Base-by-base conservation (phyloP, 208 protist species). In the Crithidia brevicula region DNA sequence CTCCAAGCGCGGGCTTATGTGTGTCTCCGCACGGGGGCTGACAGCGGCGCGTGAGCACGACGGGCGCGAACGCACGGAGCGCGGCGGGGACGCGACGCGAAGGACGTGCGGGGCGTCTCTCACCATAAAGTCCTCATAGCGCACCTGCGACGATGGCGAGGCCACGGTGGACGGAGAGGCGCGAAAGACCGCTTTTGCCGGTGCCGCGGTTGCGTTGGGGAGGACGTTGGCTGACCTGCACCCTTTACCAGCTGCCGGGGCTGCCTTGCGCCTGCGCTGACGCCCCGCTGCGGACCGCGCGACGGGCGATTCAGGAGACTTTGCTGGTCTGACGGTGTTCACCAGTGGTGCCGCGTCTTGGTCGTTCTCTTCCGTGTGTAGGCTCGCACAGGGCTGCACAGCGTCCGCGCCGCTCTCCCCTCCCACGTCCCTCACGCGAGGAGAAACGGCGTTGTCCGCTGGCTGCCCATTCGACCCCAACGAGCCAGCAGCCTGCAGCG, bases 51-150 rank as follows among this genome's bases (percentile, higher is more conserved):
- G 59, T 0, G 46, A 43, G 59, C 31, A 33, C 2, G 45, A 45
- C n/a, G 59, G 45, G 4, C 59, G 59, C 45, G 54, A 33, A 20
- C 45, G 59, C 59, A 65, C 59, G 3, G 31, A 42, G 20, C 31
- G 28, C 33, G 45, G 43, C 16, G 59, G 59, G 0, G 59, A 54
- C 59, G 52, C 27, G 8, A 7, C 43, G 31, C 58, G 43, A 15
- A 52, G 18, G 1, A 20, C 11, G 3, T 13, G 38, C 22, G 10
- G 6, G 7, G 58, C 38, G 2, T 25, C 18, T n/a, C n/a, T 38
- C 9, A 63, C 3, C 2, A 65, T 15, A 25, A 65, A 65, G 22
- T 65, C 59, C 30, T 65, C 59, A 27, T 65, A 65, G 30, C 59
- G 59, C 22, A 65, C 11, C 31, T 42, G 52, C 2, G 59, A 65